Evolutionary conservation across 1,139 yeast species (phyloP).

Genomic region (Yamadazyma trypodendri): DNA sequence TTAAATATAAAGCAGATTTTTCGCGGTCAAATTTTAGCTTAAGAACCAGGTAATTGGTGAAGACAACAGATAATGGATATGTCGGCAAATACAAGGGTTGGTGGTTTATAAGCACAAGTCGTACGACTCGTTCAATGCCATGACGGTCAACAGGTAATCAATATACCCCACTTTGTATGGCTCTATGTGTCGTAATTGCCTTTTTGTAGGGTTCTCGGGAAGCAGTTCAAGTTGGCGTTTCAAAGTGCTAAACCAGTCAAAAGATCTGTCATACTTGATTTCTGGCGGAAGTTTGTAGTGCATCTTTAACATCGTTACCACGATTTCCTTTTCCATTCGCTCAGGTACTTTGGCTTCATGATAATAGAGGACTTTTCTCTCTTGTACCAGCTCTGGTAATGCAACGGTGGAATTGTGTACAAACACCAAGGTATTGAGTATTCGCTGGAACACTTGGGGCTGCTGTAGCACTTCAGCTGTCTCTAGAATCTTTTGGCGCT

Average conservation of each 20-base stretch:
- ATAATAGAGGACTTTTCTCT: slow-evolving; percentile 13
- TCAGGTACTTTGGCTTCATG: slow-evolving; percentile 21
- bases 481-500: slow-evolving; percentile 17
- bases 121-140: slow-evolving; percentile 35
- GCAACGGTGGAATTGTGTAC: slow-evolving; percentile 39
- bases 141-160: slow-evolving; percentile 28
- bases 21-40: slow-evolving; percentile 1
- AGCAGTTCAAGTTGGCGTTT: slow-evolving; percentile 10
- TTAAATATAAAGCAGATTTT: not conserved
- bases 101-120: slow-evolving; percentile 28
- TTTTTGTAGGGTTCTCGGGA: slow-evolving; percentile 12
- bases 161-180: slow-evolving; percentile 13
- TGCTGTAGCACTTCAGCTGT: slow-evolving; percentile 8
- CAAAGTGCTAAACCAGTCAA: slow-evolving; percentile 25
- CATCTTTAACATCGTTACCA: slow-evolving; percentile 32
- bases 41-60: not conserved
- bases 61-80: too few species aligned
- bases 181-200: slow-evolving; percentile 10
- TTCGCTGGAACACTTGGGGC: slow-evolving; percentile 19
- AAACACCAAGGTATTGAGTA: slow-evolving; percentile 36
- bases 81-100: too few species aligned
- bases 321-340: slow-evolving; percentile 26
- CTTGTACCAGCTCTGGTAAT: slow-evolving; percentile 13
- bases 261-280: slow-evolving; percentile 30
- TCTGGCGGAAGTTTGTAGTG: slow-evolving; percentile 26